Evolutionary conservation across 805 yeast species (phyloP).

Genomic region (Candida ovalis): DNA sequence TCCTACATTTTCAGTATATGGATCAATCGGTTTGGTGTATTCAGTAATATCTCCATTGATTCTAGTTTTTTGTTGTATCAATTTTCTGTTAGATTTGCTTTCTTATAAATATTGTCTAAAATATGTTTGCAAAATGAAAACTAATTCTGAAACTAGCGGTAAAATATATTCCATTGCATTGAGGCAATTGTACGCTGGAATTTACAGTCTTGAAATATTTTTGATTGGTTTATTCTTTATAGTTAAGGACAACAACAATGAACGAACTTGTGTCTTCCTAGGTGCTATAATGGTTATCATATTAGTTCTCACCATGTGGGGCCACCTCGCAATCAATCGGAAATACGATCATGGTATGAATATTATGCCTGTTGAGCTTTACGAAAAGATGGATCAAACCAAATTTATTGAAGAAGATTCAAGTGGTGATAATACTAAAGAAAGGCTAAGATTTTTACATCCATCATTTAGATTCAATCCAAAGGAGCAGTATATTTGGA

Average conservation of each 20-base stretch:
- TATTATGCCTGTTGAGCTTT: slow-evolving; percentile 35
- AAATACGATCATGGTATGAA: slow-evolving; percentile 35
- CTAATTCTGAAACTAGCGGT: slow-evolving; percentile 65
- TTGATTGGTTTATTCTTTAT: slow-evolving; percentile 72
- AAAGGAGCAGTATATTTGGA: slow-evolving; percentile 19
- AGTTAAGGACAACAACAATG: slow-evolving; percentile 47
- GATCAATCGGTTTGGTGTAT: slow-evolving; percentile 74
- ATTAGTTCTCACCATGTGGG: slow-evolving; percentile 50
- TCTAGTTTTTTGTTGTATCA: slow-evolving; percentile 51
- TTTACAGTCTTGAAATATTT: slow-evolving; percentile 77
- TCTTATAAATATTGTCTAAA: slow-evolving; percentile 70
- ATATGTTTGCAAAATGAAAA: slow-evolving; percentile 48
- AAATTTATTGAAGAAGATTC: slow-evolving; percentile 4
- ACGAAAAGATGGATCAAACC: slow-evolving; percentile 7
- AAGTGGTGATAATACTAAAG: slow-evolving; percentile 4
- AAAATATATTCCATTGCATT: slow-evolving; percentile 69
- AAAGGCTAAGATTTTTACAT: slow-evolving; percentile 18
- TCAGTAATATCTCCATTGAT: slow-evolving; percentile 79
- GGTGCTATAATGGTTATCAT: slow-evolving; percentile 46
- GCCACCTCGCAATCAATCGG: slow-evolving; percentile 49
- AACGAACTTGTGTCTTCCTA: slow-evolving; percentile 45
- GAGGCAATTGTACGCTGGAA: slow-evolving; percentile 72
- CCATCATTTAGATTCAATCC: slow-evolving; percentile 24
- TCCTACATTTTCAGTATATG: slow-evolving; percentile 73
- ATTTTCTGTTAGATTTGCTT: slow-evolving; percentile 53